Conservation (phyloP, 495 filamentous ascomycete genomes). For the Chaetomium fimeti region DNA sequence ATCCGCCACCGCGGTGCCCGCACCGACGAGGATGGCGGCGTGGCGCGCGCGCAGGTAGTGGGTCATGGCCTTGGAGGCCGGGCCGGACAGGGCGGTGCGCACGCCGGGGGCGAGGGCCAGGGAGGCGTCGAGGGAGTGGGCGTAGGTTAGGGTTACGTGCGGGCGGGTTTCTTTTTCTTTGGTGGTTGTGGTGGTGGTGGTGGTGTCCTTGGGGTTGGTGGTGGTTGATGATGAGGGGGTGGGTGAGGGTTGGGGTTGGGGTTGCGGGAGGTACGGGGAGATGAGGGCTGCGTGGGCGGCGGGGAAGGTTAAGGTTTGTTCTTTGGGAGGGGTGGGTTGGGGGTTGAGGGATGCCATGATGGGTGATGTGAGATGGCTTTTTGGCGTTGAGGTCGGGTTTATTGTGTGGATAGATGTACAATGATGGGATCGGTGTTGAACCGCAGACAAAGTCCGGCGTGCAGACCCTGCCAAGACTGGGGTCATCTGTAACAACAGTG, state of each 20-base stretch:
- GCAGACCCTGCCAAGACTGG: too few relatives aligned
- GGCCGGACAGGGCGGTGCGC: constrained; percentile 76
- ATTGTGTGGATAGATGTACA: background rate
- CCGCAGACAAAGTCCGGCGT: too few relatives aligned
- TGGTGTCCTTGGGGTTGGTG: too few relatives aligned
- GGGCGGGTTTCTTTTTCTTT: constrained; percentile 17
- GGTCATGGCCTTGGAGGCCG: constrained; percentile 82
- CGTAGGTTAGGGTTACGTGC: constrained; percentile 75
- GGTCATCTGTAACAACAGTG: too few relatives aligned
- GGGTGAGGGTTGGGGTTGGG: background rate
- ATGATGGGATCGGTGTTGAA: too few relatives aligned
- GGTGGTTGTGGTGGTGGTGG: background rate
- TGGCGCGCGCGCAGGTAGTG: constrained; percentile 82
- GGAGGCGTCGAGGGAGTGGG: constrained; percentile 80
- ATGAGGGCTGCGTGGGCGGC: constrained; percentile 14
- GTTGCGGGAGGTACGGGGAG: constrained; percentile 20
- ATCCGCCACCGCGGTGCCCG: constrained; percentile 78
- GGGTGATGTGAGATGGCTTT: background rate
- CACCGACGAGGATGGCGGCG: constrained; percentile 80
- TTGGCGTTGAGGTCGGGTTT: too few relatives aligned
- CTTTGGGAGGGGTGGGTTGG: background rate
- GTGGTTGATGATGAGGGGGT: background rate
- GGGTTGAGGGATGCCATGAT: background rate
- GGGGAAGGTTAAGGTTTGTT: constrained; percentile 21
- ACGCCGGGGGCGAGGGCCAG: constrained; percentile 71